Conservation (phyloP, 192 early-diverging fungal species). For the Coemansia sp. region DNA sequence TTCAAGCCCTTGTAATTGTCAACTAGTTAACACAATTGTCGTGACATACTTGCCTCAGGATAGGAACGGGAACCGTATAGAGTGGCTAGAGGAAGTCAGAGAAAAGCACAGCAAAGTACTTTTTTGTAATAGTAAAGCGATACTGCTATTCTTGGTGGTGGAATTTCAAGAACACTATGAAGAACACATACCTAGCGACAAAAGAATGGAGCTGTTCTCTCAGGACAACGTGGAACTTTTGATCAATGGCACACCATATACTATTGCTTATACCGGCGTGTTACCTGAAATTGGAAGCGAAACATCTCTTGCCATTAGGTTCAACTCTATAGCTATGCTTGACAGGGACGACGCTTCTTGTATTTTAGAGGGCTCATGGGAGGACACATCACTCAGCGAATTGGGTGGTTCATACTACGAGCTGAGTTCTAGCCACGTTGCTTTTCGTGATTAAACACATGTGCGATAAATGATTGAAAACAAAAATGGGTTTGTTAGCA, state of each 20-base stretch:
- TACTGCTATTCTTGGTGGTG: background rate
- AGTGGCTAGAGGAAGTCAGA: background rate
- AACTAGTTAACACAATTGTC: background rate
- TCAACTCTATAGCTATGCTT: background rate
- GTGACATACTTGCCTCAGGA: conserved; percentile 1
- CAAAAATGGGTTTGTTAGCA: no score
- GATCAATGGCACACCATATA: background rate
- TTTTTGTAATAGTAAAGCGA: background rate
- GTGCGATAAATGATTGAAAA: background rate
- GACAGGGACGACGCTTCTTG: background rate
- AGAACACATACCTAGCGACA: background rate
- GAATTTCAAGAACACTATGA: background rate
- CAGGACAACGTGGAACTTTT: background rate
- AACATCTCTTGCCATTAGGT: background rate
- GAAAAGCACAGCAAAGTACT: background rate
- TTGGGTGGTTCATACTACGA: background rate
- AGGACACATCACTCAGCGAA: background rate
- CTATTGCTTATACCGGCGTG: background rate
- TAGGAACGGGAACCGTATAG: background rate
- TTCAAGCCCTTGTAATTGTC: background rate
- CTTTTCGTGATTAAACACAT: background rate
- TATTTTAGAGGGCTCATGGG: background rate
- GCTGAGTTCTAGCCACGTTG: background rate
- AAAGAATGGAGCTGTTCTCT: background rate
- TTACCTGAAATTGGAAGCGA: background rate